Conservation (phyloP, 2,329 filamentous ascomycete species). For the Neonectria magnoliae region DNA sequence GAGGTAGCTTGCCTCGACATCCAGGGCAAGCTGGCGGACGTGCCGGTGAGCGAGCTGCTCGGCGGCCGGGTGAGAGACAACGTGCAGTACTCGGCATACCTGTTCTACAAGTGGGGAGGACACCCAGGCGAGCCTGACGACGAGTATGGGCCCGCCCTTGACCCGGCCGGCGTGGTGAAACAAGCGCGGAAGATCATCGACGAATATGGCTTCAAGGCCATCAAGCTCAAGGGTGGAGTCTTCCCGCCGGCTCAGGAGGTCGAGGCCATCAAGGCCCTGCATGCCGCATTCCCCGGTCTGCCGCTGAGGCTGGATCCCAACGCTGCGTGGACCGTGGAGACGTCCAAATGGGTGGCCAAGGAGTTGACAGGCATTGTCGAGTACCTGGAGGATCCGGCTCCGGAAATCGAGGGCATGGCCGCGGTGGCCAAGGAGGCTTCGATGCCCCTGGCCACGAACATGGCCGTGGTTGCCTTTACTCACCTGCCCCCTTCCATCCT, state of each 20-base stretch:
- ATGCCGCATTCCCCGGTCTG: constrained; percentile 48
- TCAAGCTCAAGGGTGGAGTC: constrained; percentile 56
- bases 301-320: constrained; percentile 53
- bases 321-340: constrained; percentile 52
- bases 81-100: constrained; percentile 55
- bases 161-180: constrained; percentile 47
- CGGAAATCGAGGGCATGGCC: constrained; percentile 55
- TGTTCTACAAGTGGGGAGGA: constrained; percentile 56
- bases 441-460: constrained; percentile 56
- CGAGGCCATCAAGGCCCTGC: constrained; percentile 51
- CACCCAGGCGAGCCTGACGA: constrained; percentile 52
- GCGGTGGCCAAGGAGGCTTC: constrained; percentile 52
- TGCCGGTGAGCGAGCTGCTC: constrained; percentile 52
- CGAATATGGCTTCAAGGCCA: constrained; percentile 56
- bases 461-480: constrained; percentile 54
- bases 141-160: constrained; percentile 51
- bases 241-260: constrained; percentile 53
- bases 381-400: constrained; percentile 54
- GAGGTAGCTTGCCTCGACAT: constrained; percentile 56
- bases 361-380: constrained; percentile 50
- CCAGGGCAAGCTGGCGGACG: constrained; percentile 52
- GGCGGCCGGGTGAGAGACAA: constrained; percentile 52
- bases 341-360: constrained; percentile 51
- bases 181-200: constrained; percentile 51
- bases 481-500: constrained; percentile 52